Evolutionary conservation across 768 basidiomycete genomes (phyloP).

Genomic region (Lactifluus subvellereus): DNA sequence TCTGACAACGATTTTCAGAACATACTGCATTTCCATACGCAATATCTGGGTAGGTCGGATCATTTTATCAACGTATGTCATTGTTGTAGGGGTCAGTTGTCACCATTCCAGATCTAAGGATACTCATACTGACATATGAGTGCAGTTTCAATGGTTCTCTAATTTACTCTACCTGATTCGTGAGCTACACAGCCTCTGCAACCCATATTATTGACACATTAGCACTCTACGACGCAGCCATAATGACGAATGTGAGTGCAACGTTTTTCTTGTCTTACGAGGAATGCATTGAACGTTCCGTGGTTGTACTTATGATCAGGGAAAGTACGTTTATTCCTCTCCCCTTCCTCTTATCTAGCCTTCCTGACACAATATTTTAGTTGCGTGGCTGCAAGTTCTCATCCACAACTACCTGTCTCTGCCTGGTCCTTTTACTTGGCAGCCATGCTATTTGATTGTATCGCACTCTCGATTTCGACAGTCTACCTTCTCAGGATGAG

Average conservation of each 20-base stretch:
- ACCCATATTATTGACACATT: background rate
- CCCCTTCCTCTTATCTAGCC: background rate
- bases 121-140: background rate
- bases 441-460: slow-evolving; percentile 53
- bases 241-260: background rate
- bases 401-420: slow-evolving; percentile 28
- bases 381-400: slow-evolving; percentile 39
- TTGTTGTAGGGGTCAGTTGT: slow-evolving; percentile 39
- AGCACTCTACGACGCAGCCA: slow-evolving; percentile 10
- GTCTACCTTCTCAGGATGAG: slow-evolving; percentile 48
- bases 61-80: slow-evolving; percentile 37
- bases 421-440: slow-evolving; percentile 57
- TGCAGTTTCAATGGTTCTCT: slow-evolving; percentile 50
- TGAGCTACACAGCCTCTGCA: slow-evolving; percentile 32
- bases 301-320: slow-evolving; percentile 25
- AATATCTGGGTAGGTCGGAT: slow-evolving; percentile 36
- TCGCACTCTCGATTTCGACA: slow-evolving; percentile 43
- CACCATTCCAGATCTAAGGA: slow-evolving; percentile 23
- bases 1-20: slow-evolving; percentile 33
- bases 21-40: slow-evolving; percentile 52
- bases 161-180: slow-evolving; percentile 47
- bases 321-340: slow-evolving; percentile 30
- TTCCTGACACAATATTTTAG: slow-evolving; percentile 30
- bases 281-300: background rate
- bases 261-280: background rate